phyloP scores from a whole-genome alignment of 108 stramenopile genomes.

The Phaeodactylum tricornutum region DNA sequence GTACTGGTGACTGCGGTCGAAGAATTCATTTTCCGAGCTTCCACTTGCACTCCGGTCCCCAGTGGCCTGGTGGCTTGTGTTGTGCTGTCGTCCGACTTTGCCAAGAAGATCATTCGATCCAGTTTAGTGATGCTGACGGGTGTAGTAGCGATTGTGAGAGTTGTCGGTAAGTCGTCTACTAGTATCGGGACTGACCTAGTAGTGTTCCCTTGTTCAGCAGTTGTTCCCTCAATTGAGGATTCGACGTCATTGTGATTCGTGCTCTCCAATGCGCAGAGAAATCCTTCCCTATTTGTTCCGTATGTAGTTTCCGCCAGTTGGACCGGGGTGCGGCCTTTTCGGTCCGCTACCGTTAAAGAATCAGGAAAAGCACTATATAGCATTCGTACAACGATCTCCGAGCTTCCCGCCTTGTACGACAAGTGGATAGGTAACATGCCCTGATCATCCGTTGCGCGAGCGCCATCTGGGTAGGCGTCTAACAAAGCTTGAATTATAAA shows the following conservation, averaged over 20 bases:
- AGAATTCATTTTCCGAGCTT: too few relatives aligned
- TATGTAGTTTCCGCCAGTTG: conserved; percentile 53
- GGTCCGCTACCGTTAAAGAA: conserved; percentile 64
- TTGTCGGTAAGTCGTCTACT: too few relatives aligned
- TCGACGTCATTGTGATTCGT: too few relatives aligned
- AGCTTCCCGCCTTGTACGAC: conserved; percentile 60
- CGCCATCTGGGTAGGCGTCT: conserved; percentile 46
- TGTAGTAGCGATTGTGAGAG: too few relatives aligned
- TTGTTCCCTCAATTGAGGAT: too few relatives aligned
- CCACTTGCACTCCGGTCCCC: too few relatives aligned
- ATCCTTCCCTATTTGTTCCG: conserved; percentile 48
- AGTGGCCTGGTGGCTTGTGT: too few relatives aligned
- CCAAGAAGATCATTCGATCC: conserved; percentile 1
- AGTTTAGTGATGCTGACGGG: too few relatives aligned
- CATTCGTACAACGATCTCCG: conserved; percentile 35
- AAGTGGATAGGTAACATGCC: conserved; percentile 82
- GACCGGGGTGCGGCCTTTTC: conserved; percentile 80
- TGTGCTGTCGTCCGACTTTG: conserved; percentile 1
- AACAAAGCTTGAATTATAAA: conserved; percentile 52
- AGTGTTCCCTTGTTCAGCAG: conserved; percentile 29
- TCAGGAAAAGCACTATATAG: conserved; percentile 67
- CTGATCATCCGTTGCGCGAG: conserved; percentile 72
- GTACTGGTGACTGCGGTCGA: too few relatives aligned
- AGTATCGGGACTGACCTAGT: conserved; percentile 18
- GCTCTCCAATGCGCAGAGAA: conserved; percentile 51